Percentiles rank a stretch among this genome's conserved stretches.
Evolutionary conservation across 176 grass and related monocot species (phyloP).

Genomic region (Avena insularis): DNA sequence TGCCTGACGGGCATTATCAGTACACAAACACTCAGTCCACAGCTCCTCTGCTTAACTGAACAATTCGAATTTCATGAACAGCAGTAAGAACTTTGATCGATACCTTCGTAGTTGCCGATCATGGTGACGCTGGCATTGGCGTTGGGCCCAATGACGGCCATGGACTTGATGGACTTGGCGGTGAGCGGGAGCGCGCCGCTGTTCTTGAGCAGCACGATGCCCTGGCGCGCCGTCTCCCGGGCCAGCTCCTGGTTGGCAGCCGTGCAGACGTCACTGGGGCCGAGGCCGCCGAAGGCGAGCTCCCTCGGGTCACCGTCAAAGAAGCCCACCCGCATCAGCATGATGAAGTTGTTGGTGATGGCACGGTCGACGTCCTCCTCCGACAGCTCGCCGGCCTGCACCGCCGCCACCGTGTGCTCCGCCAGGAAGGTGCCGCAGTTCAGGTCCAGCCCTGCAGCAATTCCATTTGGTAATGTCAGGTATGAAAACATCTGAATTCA

Average conservation of each 20-base stretch:
- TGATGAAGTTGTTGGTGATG: slow-evolving; percentile 88
- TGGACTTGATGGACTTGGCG: slow-evolving; percentile 58
- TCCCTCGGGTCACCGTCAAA: slow-evolving; percentile 87
- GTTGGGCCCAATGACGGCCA: slow-evolving; percentile 94
- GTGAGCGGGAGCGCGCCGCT: slow-evolving; percentile 62
- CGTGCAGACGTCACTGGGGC: slow-evolving; percentile 84
- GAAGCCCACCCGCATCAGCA: slow-evolving; percentile 84
- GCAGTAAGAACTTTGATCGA: neutral
- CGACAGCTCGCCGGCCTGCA: slow-evolving; percentile 66
- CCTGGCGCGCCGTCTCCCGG: slow-evolving; percentile 77
- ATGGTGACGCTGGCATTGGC: slow-evolving; percentile 92
- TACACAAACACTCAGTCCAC: neutral
- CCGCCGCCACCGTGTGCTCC: slow-evolving; percentile 67
- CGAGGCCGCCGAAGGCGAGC: slow-evolving; percentile 65
- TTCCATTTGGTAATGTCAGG: neutral
- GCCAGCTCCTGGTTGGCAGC: slow-evolving; percentile 76
- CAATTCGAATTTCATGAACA: neutral
- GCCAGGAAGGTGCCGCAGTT: slow-evolving; percentile 83
- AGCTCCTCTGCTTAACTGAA: neutral
- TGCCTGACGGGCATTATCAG: slow-evolving; percentile 42
- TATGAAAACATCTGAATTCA: neutral
- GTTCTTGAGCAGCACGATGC: slow-evolving; percentile 98
- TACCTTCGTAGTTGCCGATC: slow-evolving; percentile 98
- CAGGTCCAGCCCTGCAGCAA: slow-evolving; percentile 75
- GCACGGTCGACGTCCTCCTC: slow-evolving; percentile 77